Percentiles rank a stretch among this genome's conserved stretches.
Conservation (phyloP, 768 basidiomycete species). For the Thelephora aurantiotincta region DNA sequence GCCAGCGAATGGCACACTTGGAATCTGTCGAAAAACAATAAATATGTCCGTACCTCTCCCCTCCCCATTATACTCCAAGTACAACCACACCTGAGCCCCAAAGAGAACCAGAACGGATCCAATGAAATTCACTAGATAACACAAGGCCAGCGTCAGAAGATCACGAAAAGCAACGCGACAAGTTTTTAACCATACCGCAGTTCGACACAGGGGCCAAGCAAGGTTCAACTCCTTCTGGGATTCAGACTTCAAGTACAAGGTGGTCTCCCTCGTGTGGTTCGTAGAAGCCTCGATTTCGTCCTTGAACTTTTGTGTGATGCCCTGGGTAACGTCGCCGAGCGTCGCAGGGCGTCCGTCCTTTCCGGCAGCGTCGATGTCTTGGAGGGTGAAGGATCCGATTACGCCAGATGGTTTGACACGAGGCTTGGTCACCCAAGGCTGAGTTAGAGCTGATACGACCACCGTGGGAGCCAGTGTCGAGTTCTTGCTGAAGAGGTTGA, state of each 20-base stretch:
- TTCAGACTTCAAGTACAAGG: conserved; percentile 85
- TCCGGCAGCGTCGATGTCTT: conserved; percentile 51
- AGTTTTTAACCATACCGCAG: too few species aligned
- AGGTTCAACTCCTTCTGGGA: conserved; percentile 79
- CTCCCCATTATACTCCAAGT: too few species aligned
- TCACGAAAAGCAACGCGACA: too few species aligned
- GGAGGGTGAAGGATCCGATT: conserved; percentile 60
- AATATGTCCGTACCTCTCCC: too few species aligned
- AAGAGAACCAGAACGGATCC: too few species aligned
- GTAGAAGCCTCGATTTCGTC: conserved; percentile 85
- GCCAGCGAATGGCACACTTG: too few species aligned
- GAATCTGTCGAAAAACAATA: too few species aligned
- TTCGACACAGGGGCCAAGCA: too few species aligned
- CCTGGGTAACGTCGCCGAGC: conserved; percentile 77
- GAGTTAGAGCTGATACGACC: conserved; percentile 24
- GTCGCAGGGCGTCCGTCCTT: conserved; percentile 68
- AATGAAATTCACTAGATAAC: too few species aligned
- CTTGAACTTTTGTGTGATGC: conserved; percentile 76
- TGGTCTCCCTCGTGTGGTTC: conserved; percentile 84
- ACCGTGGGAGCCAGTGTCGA: conserved; percentile 70
- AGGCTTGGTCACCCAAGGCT: conserved; percentile 51
- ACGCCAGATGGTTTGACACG: conserved; percentile 55
- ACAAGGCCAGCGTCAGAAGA: too few species aligned
- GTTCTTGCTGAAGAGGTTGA: too few species aligned
- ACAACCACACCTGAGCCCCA: too few species aligned